Conservation (phyloP, 2,329 filamentous ascomycete genomes). For the Diaporthe velutina region DNA sequence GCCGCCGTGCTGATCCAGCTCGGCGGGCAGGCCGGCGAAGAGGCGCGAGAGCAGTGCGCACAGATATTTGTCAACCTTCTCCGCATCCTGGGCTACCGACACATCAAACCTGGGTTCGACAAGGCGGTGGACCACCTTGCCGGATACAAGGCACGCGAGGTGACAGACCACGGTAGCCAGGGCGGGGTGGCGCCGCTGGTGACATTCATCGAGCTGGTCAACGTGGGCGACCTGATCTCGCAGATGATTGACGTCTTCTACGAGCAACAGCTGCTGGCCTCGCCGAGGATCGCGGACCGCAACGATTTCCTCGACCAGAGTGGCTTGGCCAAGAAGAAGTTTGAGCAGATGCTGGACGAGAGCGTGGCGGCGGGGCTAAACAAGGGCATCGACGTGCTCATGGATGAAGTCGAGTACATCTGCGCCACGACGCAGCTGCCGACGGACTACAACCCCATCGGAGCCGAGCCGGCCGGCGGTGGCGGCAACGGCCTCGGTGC, state of each 20-base stretch:
- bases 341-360: slow-evolving; percentile 98
- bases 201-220: slow-evolving; percentile 96
- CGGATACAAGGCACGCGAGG: slow-evolving; percentile 89
- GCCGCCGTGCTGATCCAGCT: slow-evolving; percentile 85
- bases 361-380: slow-evolving; percentile 95
- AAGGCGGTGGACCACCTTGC: slow-evolving; percentile 92
- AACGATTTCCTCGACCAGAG: slow-evolving; percentile 96
- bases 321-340: slow-evolving; percentile 95
- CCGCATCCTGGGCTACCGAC: slow-evolving; percentile 84
- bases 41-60: slow-evolving; percentile 89
- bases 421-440: slow-evolving; percentile 88
- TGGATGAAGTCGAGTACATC: slow-evolving; percentile 98
- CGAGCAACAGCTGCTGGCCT: slow-evolving; percentile 86
- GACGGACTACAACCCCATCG: slow-evolving; percentile 88
- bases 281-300: slow-evolving; percentile 84
- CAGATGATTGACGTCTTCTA: slow-evolving; percentile 99
- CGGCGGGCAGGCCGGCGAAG: slow-evolving; percentile 83
- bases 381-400: slow-evolving; percentile 97
- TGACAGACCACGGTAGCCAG: slow-evolving; percentile 74
- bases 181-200: slow-evolving; percentile 89
- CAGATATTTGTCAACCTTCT: slow-evolving; percentile 89
- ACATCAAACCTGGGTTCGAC: slow-evolving; percentile 94
- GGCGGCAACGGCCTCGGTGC: slow-evolving; percentile 46
- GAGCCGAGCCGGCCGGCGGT: slow-evolving; percentile 49
- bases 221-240: slow-evolving; percentile 96